phyloP scores from a whole-genome alignment of 495 filamentous ascomycete genomes.

The Astrothelium macrocarpum region DNA sequence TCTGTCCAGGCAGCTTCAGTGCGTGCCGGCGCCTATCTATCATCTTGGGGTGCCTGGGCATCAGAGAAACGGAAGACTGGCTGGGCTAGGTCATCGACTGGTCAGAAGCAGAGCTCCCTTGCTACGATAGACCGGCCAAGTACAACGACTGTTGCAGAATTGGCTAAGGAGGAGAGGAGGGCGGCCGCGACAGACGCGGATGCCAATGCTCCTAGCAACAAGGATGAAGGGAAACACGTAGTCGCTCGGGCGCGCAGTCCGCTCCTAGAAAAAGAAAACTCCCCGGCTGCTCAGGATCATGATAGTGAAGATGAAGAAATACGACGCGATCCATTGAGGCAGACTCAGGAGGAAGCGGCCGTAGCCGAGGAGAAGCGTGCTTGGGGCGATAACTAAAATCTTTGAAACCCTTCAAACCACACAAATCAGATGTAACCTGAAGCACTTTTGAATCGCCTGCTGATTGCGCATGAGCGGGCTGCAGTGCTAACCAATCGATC shows the following conservation, averaged over 20 bases:
- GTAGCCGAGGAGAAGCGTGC: conserved; percentile 1
- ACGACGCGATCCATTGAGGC: neutral
- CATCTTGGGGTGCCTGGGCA: conserved; percentile 92
- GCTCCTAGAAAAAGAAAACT: neutral
- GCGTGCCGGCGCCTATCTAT: conserved; percentile 79
- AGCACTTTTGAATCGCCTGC: too few relatives aligned
- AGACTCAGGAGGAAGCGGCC: conserved; percentile 2
- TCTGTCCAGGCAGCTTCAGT: conserved; percentile 56
- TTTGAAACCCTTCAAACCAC: too few relatives aligned
- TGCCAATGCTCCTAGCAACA: neutral
- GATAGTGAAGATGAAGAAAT: neutral
- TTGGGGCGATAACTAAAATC: neutral
- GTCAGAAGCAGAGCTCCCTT: neutral
- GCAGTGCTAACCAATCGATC: too few relatives aligned
- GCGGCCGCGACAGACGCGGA: neutral
- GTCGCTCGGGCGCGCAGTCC: neutral
- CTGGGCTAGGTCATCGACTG: conserved; percentile 30
- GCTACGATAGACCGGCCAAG: conserved; percentile 6
- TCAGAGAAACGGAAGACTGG: conserved; percentile 69
- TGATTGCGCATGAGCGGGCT: too few relatives aligned
- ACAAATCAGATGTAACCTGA: too few relatives aligned
- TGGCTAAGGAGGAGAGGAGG: conserved; percentile 11
- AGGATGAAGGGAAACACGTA: neutral
- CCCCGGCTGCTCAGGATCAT: neutral
- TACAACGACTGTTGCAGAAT: conserved; percentile 19